Percentiles rank a stretch among this genome's conserved stretches.
Evolutionary conservation across 2,329 filamentous ascomycete genomes (phyloP).

Genomic region (Calonectria ilicicola): DNA sequence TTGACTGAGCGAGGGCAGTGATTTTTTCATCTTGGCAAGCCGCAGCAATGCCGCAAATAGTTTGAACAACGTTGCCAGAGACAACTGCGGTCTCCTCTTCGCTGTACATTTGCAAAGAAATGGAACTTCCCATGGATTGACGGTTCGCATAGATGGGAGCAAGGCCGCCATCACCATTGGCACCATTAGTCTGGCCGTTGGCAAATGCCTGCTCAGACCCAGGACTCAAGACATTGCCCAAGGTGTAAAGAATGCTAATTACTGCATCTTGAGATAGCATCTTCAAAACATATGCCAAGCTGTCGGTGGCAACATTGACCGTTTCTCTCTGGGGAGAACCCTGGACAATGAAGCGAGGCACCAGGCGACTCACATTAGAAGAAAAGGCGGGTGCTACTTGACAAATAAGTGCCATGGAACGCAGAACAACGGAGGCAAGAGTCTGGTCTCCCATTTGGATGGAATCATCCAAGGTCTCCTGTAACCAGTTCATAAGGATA

Average conservation of each 20-base stretch:
- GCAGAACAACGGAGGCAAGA: constrained; percentile 82
- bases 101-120: constrained; percentile 80
- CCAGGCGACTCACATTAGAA: constrained; percentile 79
- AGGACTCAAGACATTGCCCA: constrained; percentile 94
- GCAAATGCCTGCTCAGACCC: constrained; percentile 66
- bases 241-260: constrained; percentile 93
- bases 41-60: constrained; percentile 89
- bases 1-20: constrained; percentile 90
- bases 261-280: constrained; percentile 90
- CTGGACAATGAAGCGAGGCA: constrained; percentile 91
- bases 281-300: constrained; percentile 83
- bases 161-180: constrained; percentile 52
- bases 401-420: constrained; percentile 85
- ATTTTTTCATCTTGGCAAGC: constrained; percentile 91
- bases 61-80: constrained; percentile 92
- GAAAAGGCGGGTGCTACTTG: constrained; percentile 79
- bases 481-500: constrained; percentile 84
- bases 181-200: constrained; percentile 63
- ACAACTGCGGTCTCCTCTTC: constrained; percentile 84
- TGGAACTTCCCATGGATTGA: constrained; percentile 77
- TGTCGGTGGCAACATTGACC: constrained; percentile 83
- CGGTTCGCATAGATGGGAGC: constrained; percentile 64
- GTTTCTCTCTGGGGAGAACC: constrained; percentile 77
- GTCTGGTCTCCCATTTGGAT: constrained; percentile 84
- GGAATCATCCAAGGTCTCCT: constrained; percentile 82